These are phyloP conservation scores for Mycena leptocephala DNA, from an alignment of 768 basidiomycete genomes.

Conservation along the genomic window DNA sequence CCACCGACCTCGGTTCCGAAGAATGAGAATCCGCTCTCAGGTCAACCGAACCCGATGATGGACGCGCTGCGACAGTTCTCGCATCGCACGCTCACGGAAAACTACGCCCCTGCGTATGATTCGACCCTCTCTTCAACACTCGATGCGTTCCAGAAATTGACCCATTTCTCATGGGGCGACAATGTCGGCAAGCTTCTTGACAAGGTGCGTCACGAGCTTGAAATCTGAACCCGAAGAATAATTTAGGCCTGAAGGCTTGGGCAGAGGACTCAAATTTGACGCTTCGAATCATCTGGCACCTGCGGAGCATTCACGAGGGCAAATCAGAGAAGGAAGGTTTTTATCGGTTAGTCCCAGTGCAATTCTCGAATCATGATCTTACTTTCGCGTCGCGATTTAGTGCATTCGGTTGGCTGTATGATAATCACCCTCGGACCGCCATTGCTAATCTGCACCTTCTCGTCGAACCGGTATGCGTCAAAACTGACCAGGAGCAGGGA, in stretches of 20 bases:
- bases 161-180: conserved; percentile 34
- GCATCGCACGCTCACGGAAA: conserved; percentile 66
- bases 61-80: conserved; percentile 62
- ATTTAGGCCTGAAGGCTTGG: conserved; percentile 59
- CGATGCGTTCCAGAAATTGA: conserved; percentile 71
- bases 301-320: conserved; percentile 81
- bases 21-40: background rate
- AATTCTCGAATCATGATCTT: background rate
- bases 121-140: conserved; percentile 69
- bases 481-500: conserved; percentile 44
- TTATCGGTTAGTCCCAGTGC: conserved; percentile 59
- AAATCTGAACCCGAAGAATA: background rate
- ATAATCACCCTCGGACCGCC: conserved; percentile 80
- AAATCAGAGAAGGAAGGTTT: conserved; percentile 74
- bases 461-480: conserved; percentile 66
- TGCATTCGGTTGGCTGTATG: conserved; percentile 79
- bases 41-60: conserved; percentile 66
- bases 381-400: conserved; percentile 40
- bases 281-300: conserved; percentile 77
- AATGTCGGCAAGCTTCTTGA: conserved; percentile 56
- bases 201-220: conserved; percentile 29
- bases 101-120: conserved; percentile 64
- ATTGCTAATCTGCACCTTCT: conserved; percentile 72
- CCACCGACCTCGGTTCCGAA: conserved; percentile 45
- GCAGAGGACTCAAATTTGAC: conserved; percentile 71